A percentile compares a stretch with the other conserved stretches of the same genome.
These are phyloP conservation scores for Cladophialophora carrionii DNA, from an alignment of 2,329 filamentous ascomycete species.

Conservation along the genomic window DNA sequence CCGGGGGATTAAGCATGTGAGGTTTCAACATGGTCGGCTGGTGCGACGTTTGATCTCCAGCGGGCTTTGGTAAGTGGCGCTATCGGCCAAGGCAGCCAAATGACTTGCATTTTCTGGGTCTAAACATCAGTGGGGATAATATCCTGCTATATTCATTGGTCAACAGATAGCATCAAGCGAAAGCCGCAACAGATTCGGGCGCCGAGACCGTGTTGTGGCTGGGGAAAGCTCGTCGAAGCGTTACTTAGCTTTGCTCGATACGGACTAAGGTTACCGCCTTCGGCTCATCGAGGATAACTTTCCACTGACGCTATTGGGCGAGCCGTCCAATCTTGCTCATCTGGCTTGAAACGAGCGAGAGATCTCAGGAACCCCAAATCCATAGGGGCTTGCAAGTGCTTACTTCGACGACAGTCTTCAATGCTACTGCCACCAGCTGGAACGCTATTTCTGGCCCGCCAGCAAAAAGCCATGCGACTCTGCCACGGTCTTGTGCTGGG, in stretches of 20 bases:
- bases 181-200: background rate
- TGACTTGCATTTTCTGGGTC: background rate
- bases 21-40: background rate
- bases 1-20: background rate
- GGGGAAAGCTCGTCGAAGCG: background rate
- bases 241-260: background rate
- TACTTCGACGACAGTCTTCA: constrained; percentile 4
- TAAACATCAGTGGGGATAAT: background rate
- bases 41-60: background rate
- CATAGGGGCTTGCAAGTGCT: constrained; percentile 6
- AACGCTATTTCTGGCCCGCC: background rate
- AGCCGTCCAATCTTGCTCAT: background rate
- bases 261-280: background rate
- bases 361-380: background rate
- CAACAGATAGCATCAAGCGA: background rate
- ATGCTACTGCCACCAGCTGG: constrained; percentile 1
- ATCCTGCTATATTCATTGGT: background rate
- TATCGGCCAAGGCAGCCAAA: background rate
- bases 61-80: background rate
- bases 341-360: background rate
- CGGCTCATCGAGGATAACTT: background rate
- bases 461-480: background rate
- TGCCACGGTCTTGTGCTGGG: background rate
- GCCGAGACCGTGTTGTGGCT: background rate
- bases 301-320: background rate